A percentile compares a stretch with the other conserved stretches of the same genome.
phyloP scores from a whole-genome alignment of 2,329 filamentous ascomycete species.

The Epicoccum sorghinum region DNA sequence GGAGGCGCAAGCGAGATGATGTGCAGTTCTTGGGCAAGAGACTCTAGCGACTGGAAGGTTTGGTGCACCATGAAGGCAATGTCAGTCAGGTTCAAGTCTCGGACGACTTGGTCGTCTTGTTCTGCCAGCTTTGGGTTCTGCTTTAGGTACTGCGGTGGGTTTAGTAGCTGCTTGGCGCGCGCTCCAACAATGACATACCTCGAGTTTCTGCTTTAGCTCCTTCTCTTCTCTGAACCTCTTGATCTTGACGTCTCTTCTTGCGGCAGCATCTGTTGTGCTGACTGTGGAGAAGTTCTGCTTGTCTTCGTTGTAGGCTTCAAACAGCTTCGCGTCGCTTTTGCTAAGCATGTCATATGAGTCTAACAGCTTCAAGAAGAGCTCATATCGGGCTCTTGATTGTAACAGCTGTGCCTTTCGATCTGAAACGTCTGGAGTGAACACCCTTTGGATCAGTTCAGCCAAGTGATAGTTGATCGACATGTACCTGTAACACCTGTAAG shows the following conservation, averaged over 20 bases:
- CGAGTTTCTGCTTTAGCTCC: slow-evolving; percentile 80
- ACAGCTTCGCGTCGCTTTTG: slow-evolving; percentile 68
- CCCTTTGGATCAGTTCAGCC: slow-evolving; percentile 77
- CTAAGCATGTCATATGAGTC: slow-evolving; percentile 80
- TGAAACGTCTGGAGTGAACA: slow-evolving; percentile 60
- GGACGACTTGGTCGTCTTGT: slow-evolving; percentile 83
- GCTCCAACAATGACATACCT: slow-evolving; percentile 53
- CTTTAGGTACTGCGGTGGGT: slow-evolving; percentile 58
- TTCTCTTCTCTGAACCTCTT: slow-evolving; percentile 84
- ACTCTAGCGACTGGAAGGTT: slow-evolving; percentile 85
- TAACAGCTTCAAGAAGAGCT: slow-evolving; percentile 75
- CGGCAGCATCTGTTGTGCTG: slow-evolving; percentile 68
- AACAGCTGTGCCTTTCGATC: slow-evolving; percentile 66
- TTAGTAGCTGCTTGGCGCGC: slow-evolving; percentile 3
- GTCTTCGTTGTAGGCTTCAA: slow-evolving; percentile 75
- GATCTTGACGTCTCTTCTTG: slow-evolving; percentile 83
- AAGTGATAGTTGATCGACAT: slow-evolving; percentile 78
- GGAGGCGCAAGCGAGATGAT: slow-evolving; percentile 78
- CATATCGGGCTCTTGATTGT: slow-evolving; percentile 72
- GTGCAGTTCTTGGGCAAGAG: slow-evolving; percentile 81
- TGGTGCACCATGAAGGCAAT: slow-evolving; percentile 76
- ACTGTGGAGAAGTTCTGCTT: slow-evolving; percentile 76
- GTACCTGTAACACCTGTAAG: slow-evolving; percentile 58
- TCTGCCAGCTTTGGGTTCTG: slow-evolving; percentile 66
- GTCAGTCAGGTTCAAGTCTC: slow-evolving; percentile 78